phyloP scores from a whole-genome alignment of 495 filamentous ascomycete genomes.

The Glarea lozoyensis region DNA sequence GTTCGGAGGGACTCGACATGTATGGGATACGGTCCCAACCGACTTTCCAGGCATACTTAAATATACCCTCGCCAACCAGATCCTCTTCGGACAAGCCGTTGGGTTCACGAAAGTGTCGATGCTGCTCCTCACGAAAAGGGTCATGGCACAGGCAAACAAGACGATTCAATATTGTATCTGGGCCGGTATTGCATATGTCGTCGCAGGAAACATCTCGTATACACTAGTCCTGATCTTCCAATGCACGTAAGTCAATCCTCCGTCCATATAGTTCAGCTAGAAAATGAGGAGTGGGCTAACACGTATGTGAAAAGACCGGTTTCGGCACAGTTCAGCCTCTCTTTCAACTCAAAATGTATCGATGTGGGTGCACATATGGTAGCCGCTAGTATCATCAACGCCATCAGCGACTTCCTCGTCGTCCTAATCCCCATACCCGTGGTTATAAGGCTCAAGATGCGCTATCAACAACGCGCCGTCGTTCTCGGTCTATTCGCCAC shows the following conservation, averaged over 20 bases:
- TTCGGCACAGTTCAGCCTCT: constrained; percentile 41
- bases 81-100: constrained; percentile 4
- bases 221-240: constrained; percentile 42
- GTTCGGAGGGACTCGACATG: constrained; percentile 47
- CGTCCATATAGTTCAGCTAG: not conserved
- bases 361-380: constrained; percentile 40
- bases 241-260: constrained; percentile 38
- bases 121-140: constrained; percentile 28
- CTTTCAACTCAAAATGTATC: constrained; percentile 35
- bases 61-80: not conserved
- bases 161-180: constrained; percentile 24
- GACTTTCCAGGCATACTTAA: constrained; percentile 1
- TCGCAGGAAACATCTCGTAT: constrained; percentile 35
- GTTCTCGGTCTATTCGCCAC: constrained; percentile 49
- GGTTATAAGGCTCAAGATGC: constrained; percentile 46
- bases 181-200: constrained; percentile 5
- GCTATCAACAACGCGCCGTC: constrained; percentile 42
- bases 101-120: constrained; percentile 10
- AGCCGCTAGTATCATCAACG: constrained; percentile 48
- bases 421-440: constrained; percentile 52
- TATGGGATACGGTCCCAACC: constrained; percentile 6
- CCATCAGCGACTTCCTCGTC: constrained; percentile 46
- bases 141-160: constrained; percentile 17
- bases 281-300: not conserved
- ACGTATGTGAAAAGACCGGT: constrained; percentile 36